Conservation (phyloP, 768 basidiomycete species). For the Tulasnella sp. region DNA sequence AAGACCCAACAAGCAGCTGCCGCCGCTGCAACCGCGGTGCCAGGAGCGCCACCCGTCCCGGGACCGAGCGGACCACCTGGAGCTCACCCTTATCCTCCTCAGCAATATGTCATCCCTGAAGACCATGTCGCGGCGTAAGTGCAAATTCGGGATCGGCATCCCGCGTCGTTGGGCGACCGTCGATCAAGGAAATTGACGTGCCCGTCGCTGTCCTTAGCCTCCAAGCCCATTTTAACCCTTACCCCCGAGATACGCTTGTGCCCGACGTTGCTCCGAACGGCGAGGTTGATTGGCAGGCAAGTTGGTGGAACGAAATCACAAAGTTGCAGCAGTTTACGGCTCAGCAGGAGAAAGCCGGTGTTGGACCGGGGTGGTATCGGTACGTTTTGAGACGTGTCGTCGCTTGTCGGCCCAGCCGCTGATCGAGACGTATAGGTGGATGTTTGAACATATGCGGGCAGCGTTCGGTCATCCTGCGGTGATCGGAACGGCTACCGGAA, state of each 20-base stretch:
- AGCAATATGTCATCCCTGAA: slow-evolving; percentile 8
- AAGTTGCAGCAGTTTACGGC: slow-evolving; percentile 68
- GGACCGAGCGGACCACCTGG: background rate
- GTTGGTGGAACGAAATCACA: slow-evolving; percentile 76
- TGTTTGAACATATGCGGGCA: slow-evolving; percentile 27
- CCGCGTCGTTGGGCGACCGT: background rate
- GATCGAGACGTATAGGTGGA: slow-evolving; percentile 18
- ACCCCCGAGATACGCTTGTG: slow-evolving; percentile 24
- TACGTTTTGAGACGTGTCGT: background rate
- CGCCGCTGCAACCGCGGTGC: background rate
- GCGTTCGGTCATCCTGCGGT: slow-evolving; percentile 28
- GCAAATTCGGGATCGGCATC: background rate
- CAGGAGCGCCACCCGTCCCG: background rate
- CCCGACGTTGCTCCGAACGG: slow-evolving; percentile 12
- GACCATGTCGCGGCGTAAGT: slow-evolving; percentile 25
- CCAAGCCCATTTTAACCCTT: slow-evolving; percentile 25
- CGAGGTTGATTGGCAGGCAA: slow-evolving; percentile 57
- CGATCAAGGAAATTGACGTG: background rate
- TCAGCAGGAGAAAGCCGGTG: slow-evolving; percentile 78
- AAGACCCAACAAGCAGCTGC: background rate
- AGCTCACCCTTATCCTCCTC: slow-evolving; percentile 2
- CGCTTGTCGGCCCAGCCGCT: background rate
- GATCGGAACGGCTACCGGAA: slow-evolving; percentile 15
- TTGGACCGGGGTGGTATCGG: slow-evolving; percentile 74
- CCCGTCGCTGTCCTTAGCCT: slow-evolving; percentile 2